Conservation (phyloP, 768 basidiomycete genomes). For the Cyathus striatus region DNA sequence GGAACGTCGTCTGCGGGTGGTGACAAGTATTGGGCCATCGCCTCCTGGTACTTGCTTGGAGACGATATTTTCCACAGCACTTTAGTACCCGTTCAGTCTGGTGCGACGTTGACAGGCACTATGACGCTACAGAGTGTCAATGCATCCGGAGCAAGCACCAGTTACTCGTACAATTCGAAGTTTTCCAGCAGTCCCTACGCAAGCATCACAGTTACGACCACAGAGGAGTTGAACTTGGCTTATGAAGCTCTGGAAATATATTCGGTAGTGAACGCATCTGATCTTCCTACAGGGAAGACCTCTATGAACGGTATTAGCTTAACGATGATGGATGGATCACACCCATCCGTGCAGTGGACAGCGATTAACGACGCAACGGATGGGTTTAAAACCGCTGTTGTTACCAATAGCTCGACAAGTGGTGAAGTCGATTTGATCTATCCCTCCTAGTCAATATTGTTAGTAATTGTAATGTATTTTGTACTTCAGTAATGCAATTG, state of each 20-base stretch:
- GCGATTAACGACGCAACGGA: neutral
- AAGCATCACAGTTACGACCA: neutral
- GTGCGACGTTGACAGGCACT: neutral
- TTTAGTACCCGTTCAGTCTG: neutral
- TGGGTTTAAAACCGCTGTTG: neutral
- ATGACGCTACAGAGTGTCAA: neutral
- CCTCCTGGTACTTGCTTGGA: conserved; percentile 1
- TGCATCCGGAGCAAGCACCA: neutral
- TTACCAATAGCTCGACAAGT: neutral
- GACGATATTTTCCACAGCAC: neutral
- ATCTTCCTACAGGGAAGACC: neutral
- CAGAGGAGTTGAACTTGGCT: neutral
- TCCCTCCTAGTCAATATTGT: too few species aligned
- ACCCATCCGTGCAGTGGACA: neutral
- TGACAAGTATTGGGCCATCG: neutral
- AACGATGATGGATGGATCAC: neutral
- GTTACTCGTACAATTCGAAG: neutral
- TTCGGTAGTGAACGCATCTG: neutral
- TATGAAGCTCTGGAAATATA: neutral
- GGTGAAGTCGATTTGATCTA: neutral
- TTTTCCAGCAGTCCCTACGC: neutral
- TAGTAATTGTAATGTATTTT: too few species aligned
- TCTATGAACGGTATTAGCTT: neutral
- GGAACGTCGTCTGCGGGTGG: neutral
- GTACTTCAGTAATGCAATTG: too few species aligned